Percentiles rank a stretch among this genome's conserved stretches.
Evolutionary conservation across 2,329 filamentous ascomycete genomes (phyloP).

Genomic region (Chaetomium strumarium): DNA sequence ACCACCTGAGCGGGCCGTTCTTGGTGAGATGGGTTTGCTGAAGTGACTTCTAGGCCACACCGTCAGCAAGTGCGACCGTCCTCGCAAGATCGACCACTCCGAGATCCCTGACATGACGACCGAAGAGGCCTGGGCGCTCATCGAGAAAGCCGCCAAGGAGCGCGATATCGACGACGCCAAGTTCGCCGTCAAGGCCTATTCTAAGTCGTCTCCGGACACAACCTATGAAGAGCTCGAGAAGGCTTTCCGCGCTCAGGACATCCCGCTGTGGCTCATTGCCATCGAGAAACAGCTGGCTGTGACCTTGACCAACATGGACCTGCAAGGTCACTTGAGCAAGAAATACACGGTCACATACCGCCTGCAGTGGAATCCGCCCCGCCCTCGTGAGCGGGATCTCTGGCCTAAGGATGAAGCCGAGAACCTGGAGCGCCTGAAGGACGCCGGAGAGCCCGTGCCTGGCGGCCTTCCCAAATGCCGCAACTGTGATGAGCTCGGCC

Average conservation of each 20-base stretch:
- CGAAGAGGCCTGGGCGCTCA: conserved; percentile 53
- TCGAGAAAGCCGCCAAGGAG: conserved; percentile 46
- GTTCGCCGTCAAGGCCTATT: conserved; percentile 52
- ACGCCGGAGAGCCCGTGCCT: conserved; percentile 60
- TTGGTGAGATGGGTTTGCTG: neutral
- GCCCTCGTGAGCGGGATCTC: conserved; percentile 51
- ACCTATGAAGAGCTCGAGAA: conserved; percentile 58
- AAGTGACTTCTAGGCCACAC: conserved; percentile 44
- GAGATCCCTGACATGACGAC: conserved; percentile 42
- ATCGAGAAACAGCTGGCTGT: conserved; percentile 49
- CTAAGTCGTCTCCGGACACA: conserved; percentile 52
- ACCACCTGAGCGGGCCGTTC: conserved; percentile 30
- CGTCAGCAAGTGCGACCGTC: conserved; percentile 50
- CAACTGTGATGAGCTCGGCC: conserved; percentile 61
- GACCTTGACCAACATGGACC: conserved; percentile 64
- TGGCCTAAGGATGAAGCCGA: conserved; percentile 57
- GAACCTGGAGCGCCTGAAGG: conserved; percentile 56
- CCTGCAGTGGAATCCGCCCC: conserved; percentile 50
- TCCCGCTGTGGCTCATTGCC: conserved; percentile 57
- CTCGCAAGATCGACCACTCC: conserved; percentile 52
- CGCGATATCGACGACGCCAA: conserved; percentile 60
- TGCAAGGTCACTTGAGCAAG: conserved; percentile 61
- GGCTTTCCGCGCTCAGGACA: conserved; percentile 48
- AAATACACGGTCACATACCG: conserved; percentile 60
- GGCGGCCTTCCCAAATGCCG: conserved; percentile 53